phyloP scores from a whole-genome alignment of 2,329 filamentous ascomycete species.

The Pezicula rhizophila region DNA sequence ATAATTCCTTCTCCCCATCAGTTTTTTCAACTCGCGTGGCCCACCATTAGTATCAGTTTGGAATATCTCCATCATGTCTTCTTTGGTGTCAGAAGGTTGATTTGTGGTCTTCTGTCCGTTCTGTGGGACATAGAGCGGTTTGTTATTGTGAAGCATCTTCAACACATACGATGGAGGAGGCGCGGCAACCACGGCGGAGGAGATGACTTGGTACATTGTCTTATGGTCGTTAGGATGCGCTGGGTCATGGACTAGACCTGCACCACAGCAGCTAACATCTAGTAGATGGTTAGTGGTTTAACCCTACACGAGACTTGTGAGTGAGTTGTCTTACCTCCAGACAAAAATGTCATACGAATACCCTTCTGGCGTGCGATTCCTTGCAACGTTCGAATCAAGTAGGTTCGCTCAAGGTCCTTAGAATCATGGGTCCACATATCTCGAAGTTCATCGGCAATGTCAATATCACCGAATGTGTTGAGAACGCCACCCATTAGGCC shows the following conservation, averaged over 20 bases:
- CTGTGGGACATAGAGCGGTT: conserved; percentile 80
- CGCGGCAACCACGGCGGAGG: conserved; percentile 84
- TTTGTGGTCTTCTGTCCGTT: conserved; percentile 79
- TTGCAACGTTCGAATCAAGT: conserved; percentile 91
- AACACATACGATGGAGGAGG: conserved; percentile 81
- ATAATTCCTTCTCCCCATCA: conserved; percentile 93
- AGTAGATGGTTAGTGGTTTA: conserved; percentile 9
- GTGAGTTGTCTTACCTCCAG: conserved; percentile 55
- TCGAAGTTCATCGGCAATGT: conserved; percentile 86
- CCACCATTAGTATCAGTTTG: conserved; percentile 85
- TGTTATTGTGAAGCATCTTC: conserved; percentile 93
- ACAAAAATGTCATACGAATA: conserved; percentile 93
- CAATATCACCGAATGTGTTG: conserved; percentile 93
- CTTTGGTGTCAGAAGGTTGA: conserved; percentile 83
- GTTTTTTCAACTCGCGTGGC: conserved; percentile 74
- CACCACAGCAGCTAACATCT: conserved; percentile 86
- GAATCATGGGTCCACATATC: conserved; percentile 98
- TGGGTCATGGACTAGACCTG: conserved; percentile 90
- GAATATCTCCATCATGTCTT: conserved; percentile 99
- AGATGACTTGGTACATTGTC: conserved; percentile 98
- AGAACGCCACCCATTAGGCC: conserved; percentile 94
- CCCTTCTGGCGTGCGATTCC: conserved; percentile 93
- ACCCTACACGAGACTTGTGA: not conserved
- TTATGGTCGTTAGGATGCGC: conserved; percentile 89
- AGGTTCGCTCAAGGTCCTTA: conserved; percentile 95